A percentile compares a stretch with the other conserved stretches of the same genome.
These are phyloP conservation scores for Blumeria hordei DNA, from an alignment of 2,329 filamentous ascomycete species.

Conservation along the genomic window DNA sequence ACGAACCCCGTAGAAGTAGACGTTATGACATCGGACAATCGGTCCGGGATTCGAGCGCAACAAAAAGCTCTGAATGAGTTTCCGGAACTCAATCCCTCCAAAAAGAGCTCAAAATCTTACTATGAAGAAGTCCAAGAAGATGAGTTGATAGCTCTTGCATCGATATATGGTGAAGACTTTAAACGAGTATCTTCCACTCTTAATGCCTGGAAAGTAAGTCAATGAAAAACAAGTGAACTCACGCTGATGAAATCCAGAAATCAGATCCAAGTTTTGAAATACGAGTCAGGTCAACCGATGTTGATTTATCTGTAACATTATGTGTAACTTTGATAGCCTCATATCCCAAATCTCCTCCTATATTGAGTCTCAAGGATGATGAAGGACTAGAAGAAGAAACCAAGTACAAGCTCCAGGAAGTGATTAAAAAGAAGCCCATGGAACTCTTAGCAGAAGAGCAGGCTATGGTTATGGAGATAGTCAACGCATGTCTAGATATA, in stretches of 20 bases:
- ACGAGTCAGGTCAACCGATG: conserved; percentile 46
- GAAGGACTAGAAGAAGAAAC: conserved; percentile 44
- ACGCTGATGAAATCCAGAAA: conserved; percentile 26
- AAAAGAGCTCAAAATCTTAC: conserved; percentile 23
- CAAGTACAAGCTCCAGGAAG: conserved; percentile 42
- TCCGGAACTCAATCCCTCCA: too few relatives aligned
- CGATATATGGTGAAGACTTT: conserved; percentile 81
- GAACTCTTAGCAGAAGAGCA: conserved; percentile 26
- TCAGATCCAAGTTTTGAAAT: conserved; percentile 67
- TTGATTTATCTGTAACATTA: conserved; percentile 46
- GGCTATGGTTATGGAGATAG: conserved; percentile 25
- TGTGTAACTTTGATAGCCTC: conserved; percentile 66
- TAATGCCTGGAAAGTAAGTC: conserved; percentile 60
- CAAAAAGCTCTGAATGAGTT: too few relatives aligned
- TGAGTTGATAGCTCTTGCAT: conserved; percentile 62
- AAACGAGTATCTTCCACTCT: conserved; percentile 42
- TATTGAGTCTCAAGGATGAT: conserved; percentile 42
- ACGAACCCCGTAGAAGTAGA: too few relatives aligned
- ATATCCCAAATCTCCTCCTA: conserved; percentile 65
- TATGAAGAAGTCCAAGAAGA: conserved; percentile 73
- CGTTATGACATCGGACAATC: too few relatives aligned
- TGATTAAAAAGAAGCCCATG: conserved; percentile 32
- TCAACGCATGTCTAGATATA: conserved; percentile 32
- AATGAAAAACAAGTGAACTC: background rate
- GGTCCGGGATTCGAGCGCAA: too few relatives aligned